Evolutionary conservation across 805 yeast species (phyloP).

Genomic region (Sugiyamaella qingdaonensis): DNA sequence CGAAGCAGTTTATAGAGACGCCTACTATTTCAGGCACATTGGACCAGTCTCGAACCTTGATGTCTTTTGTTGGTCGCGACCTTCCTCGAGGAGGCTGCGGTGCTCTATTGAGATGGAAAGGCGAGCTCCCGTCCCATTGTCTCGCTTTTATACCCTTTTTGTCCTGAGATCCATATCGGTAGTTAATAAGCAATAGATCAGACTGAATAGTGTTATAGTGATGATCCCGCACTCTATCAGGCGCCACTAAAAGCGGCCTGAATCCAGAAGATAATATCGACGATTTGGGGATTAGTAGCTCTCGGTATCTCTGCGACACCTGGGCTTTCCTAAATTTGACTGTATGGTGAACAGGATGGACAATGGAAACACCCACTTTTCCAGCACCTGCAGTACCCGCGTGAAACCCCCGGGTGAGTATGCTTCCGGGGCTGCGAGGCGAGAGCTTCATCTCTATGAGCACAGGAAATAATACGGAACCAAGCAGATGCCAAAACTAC

Average conservation of each 20-base stretch:
- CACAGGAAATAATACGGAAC: too few species aligned
- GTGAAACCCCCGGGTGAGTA: constrained; percentile 18
- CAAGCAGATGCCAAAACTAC: too few species aligned
- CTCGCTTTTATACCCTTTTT: constrained; percentile 67
- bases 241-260: constrained; percentile 69
- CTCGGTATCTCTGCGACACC: constrained; percentile 71
- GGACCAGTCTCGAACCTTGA: constrained; percentile 58
- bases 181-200: constrained; percentile 74
- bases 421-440: background rate
- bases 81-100: constrained; percentile 72
- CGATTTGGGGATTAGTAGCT: constrained; percentile 58
- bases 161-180: constrained; percentile 57
- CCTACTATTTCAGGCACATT: constrained; percentile 69
- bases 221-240: constrained; percentile 75
- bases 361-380: constrained; percentile 63
- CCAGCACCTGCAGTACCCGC: constrained; percentile 22
- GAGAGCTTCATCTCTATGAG: too few species aligned
- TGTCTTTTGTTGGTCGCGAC: constrained; percentile 67
- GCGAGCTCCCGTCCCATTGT: constrained; percentile 82
- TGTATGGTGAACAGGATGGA: constrained; percentile 88
- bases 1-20: constrained; percentile 74
- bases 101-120: constrained; percentile 84
- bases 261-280: constrained; percentile 78
- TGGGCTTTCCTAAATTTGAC: constrained; percentile 70
- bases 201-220: constrained; percentile 68